phyloP scores from a whole-genome alignment of 2,329 filamentous ascomycete genomes.

The Aureobasidium sp. region DNA sequence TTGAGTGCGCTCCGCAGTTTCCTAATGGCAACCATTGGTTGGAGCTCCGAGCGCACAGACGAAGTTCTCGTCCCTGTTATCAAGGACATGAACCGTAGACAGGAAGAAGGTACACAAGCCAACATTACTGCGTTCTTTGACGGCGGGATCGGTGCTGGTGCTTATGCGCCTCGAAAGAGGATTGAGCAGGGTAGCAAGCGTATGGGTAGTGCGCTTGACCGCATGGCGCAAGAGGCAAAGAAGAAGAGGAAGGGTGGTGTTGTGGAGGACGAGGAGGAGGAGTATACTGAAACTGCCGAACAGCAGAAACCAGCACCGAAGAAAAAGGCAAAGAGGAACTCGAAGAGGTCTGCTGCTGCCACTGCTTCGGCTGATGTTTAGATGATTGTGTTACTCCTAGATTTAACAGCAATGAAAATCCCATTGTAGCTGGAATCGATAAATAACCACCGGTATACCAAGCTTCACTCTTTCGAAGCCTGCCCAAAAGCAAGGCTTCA shows the following conservation, averaged over 20 bases:
- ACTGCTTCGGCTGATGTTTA: slow-evolving; percentile 4
- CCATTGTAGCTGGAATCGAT: too few relatives aligned
- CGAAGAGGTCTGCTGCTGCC: slow-evolving; percentile 5
- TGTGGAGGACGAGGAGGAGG: slow-evolving; percentile 13
- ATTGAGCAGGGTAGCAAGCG: slow-evolving; percentile 58
- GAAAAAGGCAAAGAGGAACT: slow-evolving; percentile 11
- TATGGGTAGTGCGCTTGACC: slow-evolving; percentile 66
- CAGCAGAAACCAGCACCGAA: not conserved
- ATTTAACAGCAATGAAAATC: not conserved
- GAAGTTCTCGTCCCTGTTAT: slow-evolving; percentile 95
- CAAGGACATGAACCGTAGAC: slow-evolving; percentile 83
- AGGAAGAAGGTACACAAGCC: slow-evolving; percentile 82
- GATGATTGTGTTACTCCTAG: not conserved
- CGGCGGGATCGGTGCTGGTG: slow-evolving; percentile 59
- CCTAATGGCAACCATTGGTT: slow-evolving; percentile 86
- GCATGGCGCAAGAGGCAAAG: slow-evolving; percentile 50
- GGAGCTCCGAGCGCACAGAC: slow-evolving; percentile 84
- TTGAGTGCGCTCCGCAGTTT: slow-evolving; percentile 75
- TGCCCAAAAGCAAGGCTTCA: not conserved
- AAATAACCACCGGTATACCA: too few relatives aligned
- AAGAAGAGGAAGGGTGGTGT: slow-evolving; percentile 19
- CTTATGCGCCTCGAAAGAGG: slow-evolving; percentile 61
- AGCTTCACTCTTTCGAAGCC: not conserved
- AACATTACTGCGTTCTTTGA: slow-evolving; percentile 94
- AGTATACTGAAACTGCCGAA: not conserved